phyloP scores from a whole-genome alignment of 1,284 basidiomycete species.

The Sanguinoderma infundibulare region DNA sequence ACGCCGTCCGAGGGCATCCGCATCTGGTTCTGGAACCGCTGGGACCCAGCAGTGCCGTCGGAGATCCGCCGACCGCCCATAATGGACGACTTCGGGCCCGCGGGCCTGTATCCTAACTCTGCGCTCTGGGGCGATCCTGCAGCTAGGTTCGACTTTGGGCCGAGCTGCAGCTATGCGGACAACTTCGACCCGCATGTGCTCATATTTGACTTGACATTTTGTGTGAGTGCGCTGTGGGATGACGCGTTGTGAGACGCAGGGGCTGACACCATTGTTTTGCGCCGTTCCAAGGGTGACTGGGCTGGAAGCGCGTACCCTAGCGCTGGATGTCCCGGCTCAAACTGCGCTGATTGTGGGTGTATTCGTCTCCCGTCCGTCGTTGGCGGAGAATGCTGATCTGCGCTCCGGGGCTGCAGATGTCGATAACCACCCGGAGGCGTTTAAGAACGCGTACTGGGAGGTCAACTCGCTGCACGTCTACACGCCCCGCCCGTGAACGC shows the following conservation, averaged over 20 bases:
- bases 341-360: constrained; percentile 47
- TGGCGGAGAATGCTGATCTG: neutral
- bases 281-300: constrained; percentile 51
- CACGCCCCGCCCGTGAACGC: constrained; percentile 28
- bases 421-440: constrained; percentile 54
- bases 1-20: constrained; percentile 44
- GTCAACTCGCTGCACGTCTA: constrained; percentile 63
- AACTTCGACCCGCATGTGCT: constrained; percentile 56
- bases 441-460: constrained; percentile 66
- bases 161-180: constrained; percentile 44
- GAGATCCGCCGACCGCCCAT: constrained; percentile 37
- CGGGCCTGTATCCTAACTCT: constrained; percentile 37
- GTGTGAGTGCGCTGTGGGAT: constrained; percentile 40
- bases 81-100: constrained; percentile 5
- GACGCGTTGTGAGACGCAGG: neutral
- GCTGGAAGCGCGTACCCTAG: constrained; percentile 43
- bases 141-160: constrained; percentile 50
- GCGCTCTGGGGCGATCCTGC: constrained; percentile 50
- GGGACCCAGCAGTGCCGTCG: constrained; percentile 42
- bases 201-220: constrained; percentile 58
- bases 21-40: constrained; percentile 60
- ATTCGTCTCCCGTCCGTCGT: neutral
- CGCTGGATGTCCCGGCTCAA: constrained; percentile 37
- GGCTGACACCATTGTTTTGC: neutral
- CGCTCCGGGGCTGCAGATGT: constrained; percentile 46